Percentiles rank a stretch among this genome's conserved stretches.
Conservation (phyloP, 1,139 yeast genomes). For the Hyphopichia wangnamkhiaoensis region DNA sequence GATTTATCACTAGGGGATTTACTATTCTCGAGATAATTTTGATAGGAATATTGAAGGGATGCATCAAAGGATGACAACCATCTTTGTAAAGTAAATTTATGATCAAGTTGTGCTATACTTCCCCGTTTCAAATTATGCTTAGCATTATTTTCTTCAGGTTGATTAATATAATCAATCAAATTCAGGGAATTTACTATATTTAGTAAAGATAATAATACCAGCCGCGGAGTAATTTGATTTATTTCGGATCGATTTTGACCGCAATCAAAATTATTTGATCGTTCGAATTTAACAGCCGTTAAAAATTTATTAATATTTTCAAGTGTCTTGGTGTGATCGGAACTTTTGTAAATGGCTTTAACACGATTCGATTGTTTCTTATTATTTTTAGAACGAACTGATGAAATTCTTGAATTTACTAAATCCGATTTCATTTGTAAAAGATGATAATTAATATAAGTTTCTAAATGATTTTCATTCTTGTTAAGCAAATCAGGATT, state of each 20-base stretch:
- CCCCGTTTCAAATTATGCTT: not conserved
- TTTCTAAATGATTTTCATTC: not conserved
- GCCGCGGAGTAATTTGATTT: slow-evolving; percentile 13
- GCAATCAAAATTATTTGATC: too few species aligned
- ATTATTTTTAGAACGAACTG: slow-evolving; percentile 15
- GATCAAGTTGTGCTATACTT: slow-evolving; percentile 4
- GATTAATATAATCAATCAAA: slow-evolving; percentile 24
- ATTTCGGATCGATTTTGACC: not conserved
- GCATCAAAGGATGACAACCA: slow-evolving; percentile 27
- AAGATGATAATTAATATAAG: not conserved
- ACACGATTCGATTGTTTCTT: slow-evolving; percentile 5
- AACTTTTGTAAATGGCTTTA: not conserved
- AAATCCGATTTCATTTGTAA: not conserved
- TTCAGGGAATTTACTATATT: slow-evolving; percentile 21
- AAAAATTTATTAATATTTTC: not conserved
- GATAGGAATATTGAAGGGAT: slow-evolving; percentile 25
- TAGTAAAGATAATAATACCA: slow-evolving; percentile 20
- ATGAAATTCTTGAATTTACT: too few species aligned
- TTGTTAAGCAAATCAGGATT: not conserved
- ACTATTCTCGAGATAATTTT: slow-evolving; percentile 13
- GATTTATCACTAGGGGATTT: slow-evolving; percentile 13
- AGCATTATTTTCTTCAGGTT: slow-evolving; percentile 8
- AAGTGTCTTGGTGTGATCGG: not conserved
- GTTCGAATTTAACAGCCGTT: not conserved
- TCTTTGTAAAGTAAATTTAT: slow-evolving; percentile 14